These are phyloP conservation scores for Colletotrichum limetticola DNA, from an alignment of 2,329 filamentous ascomycete species.

Conservation along the genomic window DNA sequence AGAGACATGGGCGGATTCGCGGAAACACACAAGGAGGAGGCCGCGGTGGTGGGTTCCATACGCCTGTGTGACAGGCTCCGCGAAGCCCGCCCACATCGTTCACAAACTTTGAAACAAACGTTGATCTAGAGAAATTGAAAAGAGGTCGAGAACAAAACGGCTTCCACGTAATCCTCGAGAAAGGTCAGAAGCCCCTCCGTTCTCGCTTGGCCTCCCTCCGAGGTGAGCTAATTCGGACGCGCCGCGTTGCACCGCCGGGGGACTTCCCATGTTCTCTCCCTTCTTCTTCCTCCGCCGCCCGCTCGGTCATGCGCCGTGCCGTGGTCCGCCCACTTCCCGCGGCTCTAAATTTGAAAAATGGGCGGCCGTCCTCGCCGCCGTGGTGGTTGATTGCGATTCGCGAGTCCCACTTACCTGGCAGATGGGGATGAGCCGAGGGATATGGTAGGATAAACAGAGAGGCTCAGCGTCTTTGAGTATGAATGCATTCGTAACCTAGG, in stretches of 20 bases:
- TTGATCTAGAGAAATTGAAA: background rate
- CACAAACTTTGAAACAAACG: background rate
- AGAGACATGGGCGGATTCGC: background rate
- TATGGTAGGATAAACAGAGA: background rate
- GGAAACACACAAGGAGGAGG: background rate
- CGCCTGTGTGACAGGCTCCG: background rate
- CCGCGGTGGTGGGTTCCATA: background rate
- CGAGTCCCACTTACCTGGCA: background rate
- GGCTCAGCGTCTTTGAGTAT: constrained; percentile 2
- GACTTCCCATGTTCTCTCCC: background rate
- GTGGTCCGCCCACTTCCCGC: constrained; percentile 24
- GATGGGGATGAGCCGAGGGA: background rate
- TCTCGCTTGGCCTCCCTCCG: constrained; percentile 15
- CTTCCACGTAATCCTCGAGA: background rate
- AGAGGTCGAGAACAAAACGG: background rate
- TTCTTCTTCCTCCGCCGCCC: background rate
- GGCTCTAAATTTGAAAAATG: background rate
- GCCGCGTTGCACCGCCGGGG: background rate
- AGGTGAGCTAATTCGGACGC: constrained; percentile 9
- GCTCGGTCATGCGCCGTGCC: constrained; percentile 24
- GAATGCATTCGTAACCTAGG: background rate
- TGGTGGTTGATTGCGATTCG: background rate
- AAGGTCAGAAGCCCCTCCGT: background rate
- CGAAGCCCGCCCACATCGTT: background rate
- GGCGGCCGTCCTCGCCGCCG: background rate